These are phyloP conservation scores for Botrytis pseudocinerea DNA, from an alignment of 2,329 filamentous ascomycete genomes.

Conservation along the genomic window DNA sequence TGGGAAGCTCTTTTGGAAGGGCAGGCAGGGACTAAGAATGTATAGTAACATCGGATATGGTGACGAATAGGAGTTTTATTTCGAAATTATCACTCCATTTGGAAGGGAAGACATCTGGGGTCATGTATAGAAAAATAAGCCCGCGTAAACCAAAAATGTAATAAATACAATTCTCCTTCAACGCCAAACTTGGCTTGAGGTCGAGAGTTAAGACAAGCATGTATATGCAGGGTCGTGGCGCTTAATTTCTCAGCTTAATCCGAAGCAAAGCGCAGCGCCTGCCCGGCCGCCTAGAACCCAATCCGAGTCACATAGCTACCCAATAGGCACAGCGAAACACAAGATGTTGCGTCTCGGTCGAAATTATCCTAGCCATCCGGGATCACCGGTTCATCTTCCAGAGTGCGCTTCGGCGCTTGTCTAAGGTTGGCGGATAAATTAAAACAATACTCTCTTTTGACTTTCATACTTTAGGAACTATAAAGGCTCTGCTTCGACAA, in stretches of 20 bases:
- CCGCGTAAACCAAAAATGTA: neutral
- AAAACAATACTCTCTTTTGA: neutral
- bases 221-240: conserved; percentile 15
- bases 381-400: neutral
- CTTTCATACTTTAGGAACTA: neutral
- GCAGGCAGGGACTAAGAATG: neutral
- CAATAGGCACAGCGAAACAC: conserved; percentile 11
- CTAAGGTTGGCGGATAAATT: neutral
- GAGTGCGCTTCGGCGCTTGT: conserved; percentile 16
- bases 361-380: neutral
- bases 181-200: neutral
- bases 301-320: neutral
- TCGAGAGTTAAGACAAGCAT: conserved; percentile 15
- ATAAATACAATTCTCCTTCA: neutral
- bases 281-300: neutral
- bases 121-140: neutral
- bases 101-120: neutral
- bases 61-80: neutral
- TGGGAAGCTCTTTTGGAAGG: neutral
- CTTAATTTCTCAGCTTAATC: conserved; percentile 9
- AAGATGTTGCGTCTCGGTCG: neutral
- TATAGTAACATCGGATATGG: neutral
- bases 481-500: neutral
- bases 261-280: neutral
- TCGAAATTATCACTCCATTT: neutral